phyloP scores from a whole-genome alignment of 2,329 filamentous ascomycete genomes.

The Apiospora hydei region DNA sequence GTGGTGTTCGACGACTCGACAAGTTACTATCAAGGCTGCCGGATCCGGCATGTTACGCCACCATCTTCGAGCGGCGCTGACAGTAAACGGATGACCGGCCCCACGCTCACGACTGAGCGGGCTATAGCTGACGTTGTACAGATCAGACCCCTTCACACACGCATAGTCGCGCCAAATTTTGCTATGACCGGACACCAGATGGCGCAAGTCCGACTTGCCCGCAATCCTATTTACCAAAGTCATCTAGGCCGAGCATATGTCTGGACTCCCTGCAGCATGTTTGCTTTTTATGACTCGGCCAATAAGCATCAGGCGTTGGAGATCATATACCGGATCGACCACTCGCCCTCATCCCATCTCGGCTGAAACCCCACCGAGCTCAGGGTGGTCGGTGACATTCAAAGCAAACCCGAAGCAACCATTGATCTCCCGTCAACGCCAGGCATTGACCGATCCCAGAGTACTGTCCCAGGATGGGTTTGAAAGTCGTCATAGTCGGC shows the following conservation, averaged over 20 bases:
- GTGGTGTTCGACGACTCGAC: too few species aligned
- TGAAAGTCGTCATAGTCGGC: slow-evolving; percentile 34
- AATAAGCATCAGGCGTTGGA: neutral
- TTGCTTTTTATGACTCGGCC: neutral
- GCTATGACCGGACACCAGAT: slow-evolving; percentile 5
- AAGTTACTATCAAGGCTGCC: too few species aligned
- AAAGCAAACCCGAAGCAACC: neutral
- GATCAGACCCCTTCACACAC: neutral
- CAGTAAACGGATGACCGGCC: neutral
- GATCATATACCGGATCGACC: neutral
- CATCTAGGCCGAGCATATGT: neutral
- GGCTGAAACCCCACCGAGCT: too few species aligned
- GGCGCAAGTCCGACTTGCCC: neutral
- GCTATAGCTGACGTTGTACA: neutral
- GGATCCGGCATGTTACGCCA: too few species aligned
- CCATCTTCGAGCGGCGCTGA: too few species aligned
- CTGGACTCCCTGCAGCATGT: too few species aligned
- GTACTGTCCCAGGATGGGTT: neutral
- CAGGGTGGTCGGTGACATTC: neutral
- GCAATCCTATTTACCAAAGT: neutral
- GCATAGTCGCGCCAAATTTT: neutral
- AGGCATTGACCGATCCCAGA: too few species aligned
- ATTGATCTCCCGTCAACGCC: neutral
- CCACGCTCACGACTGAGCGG: neutral
- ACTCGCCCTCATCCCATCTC: neutral